Evolutionary conservation across 83 land plant genomes (phyloP).

Genomic region (Isoetes engelmannii): DNA sequence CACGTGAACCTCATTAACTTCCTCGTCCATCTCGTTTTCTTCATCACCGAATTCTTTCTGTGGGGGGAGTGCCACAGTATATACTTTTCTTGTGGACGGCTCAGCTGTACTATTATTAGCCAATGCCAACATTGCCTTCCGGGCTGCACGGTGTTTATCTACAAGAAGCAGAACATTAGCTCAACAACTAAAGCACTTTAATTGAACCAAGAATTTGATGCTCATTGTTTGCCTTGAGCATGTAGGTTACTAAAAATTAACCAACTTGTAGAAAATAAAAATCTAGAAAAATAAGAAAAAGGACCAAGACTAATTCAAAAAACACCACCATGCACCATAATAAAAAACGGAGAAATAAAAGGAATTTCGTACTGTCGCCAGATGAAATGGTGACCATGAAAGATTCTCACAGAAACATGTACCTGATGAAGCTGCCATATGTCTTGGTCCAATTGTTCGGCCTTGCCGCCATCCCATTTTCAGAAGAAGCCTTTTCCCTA

Average conservation of each 20-base stretch:
- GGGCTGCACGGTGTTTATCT: conserved; percentile 70
- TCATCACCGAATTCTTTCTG: conserved; percentile 13
- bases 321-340: no score
- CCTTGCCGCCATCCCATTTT: conserved; percentile 98
- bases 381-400: no score
- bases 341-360: no score
- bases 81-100: background rate
- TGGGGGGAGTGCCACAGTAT: conserved; percentile 12
- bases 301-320: no score
- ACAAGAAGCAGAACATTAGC: background rate
- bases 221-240: no score
- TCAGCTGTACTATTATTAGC: conserved; percentile 33
- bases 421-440: conserved; percentile 59
- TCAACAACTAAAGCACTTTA: no score
- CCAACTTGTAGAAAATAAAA: no score
- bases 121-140: conserved; percentile 82
- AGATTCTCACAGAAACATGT: background rate
- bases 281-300: no score
- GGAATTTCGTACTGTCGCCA: no score
- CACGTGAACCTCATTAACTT: conserved; percentile 20
- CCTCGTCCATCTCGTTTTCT: conserved; percentile 15
- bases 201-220: no score
- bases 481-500: conserved; percentile 66
- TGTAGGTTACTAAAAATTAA: no score
- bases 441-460: conserved; percentile 55